These are phyloP conservation scores for Ochromonas danica DNA, from an alignment of 108 stramenopile genomes.

Conservation along the genomic window DNA sequence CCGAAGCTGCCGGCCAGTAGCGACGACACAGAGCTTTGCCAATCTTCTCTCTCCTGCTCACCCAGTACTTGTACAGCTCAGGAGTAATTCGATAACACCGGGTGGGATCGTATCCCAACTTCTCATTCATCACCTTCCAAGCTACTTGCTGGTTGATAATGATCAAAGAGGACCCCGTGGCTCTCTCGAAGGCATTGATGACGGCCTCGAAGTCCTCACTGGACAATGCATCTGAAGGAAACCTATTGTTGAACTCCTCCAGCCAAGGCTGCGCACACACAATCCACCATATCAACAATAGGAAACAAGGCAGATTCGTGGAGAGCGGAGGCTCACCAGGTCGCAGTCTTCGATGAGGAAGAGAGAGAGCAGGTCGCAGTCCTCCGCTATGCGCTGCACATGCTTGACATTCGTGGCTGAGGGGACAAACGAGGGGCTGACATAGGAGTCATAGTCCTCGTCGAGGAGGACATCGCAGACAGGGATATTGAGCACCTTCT, in stretches of 20 bases:
- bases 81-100: background rate
- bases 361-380: background rate
- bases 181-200: background rate
- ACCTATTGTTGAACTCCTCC: background rate
- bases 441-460: background rate
- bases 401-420: background rate
- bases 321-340: background rate
- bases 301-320: background rate
- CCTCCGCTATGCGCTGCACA: background rate
- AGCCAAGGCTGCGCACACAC: background rate
- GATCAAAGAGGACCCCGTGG: background rate
- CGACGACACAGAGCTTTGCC: background rate
- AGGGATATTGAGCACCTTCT: background rate
- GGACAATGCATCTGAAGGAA: background rate
- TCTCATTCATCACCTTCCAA: background rate
- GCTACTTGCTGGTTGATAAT: background rate
- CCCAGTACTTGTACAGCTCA: slow-evolving; percentile 7
- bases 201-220: background rate
- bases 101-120: background rate
- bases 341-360: background rate
- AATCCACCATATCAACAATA: background rate
- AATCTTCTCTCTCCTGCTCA: background rate
- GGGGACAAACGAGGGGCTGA: background rate
- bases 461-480: slow-evolving; percentile 2
- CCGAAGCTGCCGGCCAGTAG: background rate